Conservation (phyloP, 2,329 filamentous ascomycete species). For the Calonectria henricotiae region DNA sequence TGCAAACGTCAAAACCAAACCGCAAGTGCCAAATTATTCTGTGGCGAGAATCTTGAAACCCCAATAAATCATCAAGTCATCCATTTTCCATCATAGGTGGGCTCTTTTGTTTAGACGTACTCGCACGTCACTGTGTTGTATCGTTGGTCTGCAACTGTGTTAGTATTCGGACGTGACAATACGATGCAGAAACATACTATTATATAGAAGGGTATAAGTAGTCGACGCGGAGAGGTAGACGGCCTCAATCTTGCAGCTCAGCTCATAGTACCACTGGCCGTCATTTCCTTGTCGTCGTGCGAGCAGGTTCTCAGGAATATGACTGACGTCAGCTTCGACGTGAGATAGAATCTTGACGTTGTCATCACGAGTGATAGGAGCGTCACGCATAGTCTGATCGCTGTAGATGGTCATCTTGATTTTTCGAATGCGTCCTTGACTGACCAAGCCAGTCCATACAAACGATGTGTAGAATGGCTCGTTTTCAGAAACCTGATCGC, state of each 20-base stretch:
- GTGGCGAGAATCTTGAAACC: conserved; percentile 31
- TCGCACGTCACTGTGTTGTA: conserved; percentile 63
- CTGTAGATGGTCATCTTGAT: conserved; percentile 60
- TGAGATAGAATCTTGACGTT: conserved; percentile 59
- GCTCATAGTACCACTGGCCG: conserved; percentile 60
- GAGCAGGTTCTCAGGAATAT: conserved; percentile 60
- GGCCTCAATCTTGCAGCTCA: conserved; percentile 61
- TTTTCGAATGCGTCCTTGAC: conserved; percentile 55
- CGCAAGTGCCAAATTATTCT: conserved; percentile 36
- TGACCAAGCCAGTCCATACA: conserved; percentile 55
- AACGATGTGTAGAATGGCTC: conserved; percentile 58
- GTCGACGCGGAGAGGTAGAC: conserved; percentile 63
- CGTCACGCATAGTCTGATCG: conserved; percentile 53
- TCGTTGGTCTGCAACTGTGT: conserved; percentile 55
- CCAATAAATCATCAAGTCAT: conserved; percentile 27
- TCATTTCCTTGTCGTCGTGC: conserved; percentile 57
- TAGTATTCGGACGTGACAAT: conserved; percentile 32
- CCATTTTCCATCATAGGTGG: background rate
- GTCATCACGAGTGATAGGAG: conserved; percentile 57
- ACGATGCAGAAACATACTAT: conserved; percentile 54
- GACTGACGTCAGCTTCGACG: conserved; percentile 61
- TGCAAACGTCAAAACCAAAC: conserved; percentile 19
- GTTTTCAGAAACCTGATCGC: conserved; percentile 61
- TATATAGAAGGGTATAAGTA: conserved; percentile 63
- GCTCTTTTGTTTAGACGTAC: conserved; percentile 56